Evolutionary conservation across 495 filamentous ascomycete genomes (phyloP), one percentile per base, ranked within the genome.

Genomic region (Pyrenopolyporus hunteri): DNA sequence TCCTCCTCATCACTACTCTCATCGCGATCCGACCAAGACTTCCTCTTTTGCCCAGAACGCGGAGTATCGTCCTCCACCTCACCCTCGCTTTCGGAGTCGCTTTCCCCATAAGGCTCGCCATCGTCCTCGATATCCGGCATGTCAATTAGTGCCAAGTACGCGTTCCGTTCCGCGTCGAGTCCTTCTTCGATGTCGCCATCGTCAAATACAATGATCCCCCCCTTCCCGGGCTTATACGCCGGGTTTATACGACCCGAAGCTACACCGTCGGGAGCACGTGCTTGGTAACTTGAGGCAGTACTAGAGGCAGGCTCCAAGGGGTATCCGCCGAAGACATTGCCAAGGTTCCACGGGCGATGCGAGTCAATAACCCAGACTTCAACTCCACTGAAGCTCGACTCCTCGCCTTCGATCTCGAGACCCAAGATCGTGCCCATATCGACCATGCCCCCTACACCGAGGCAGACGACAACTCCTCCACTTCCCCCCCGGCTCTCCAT

Each of bases 351-450:
- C 42, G 93, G 93, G 66, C 94, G 79, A 71, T 92, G 81, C 35
- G 93, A 85, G 77, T 98, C 94, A 57, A 97, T 82, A 13, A 97
- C 81, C 94, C 94, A 98, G 16, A 96, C 89, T 73, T 98, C 92
- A 1, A 98, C 88, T 9, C 89, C 90, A 7, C 72, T 76, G 45
- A 79, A 80, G 42, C 85, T 81, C 50, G 84, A 83, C 40, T 87
- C 86, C 16, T 78, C 83, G 5, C 78, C 84, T 16, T 85, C 79
- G 0, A 73, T 74, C 14, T 83, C 78, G 64, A 97, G 72, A 3
- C 88, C 87, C 17, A 98, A 69, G 13, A 90, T 80, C 19, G 83
- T 82, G 31, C 86, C 87, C 48, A 98, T 72, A 69, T 98, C 94
- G 8, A 96, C 89, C 71, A 96, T 78, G 0, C 93, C 94, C 8